Base-by-base conservation (phyloP, 2,329 filamentous ascomycete species). In the Epichloe glyceriae region DNA sequence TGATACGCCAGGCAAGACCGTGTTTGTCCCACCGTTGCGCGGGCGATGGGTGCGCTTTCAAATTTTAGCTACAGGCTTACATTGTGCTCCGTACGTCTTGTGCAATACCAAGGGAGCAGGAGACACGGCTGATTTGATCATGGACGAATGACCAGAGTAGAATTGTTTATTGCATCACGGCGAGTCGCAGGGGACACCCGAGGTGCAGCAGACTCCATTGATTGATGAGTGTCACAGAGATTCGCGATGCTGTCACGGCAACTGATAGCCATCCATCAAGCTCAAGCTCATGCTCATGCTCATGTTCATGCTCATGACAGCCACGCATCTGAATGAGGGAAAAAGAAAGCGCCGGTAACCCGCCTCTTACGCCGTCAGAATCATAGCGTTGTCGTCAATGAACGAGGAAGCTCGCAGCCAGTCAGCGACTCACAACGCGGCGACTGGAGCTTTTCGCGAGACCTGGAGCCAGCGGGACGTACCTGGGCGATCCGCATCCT, bases 381-480 rank as follows among this genome's bases (percentile, higher is more conserved):
- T 30, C n/a, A 38, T 51, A 40, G 39, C 51, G 47, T 44, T 40
- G 47, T 50, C 51, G 26, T 49, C 30, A 45, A 49, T 33, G 52
- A 14, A 44, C 38, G 19, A 30, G 47, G 47, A 37, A 49, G 46
- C 45, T 26, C 46, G 19, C 42, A 40, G 39, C 44, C 26, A 30
- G 12, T 14, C 50, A 48, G 51, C 56, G 55, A 57, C 51, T 57
- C 55, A 54, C 45, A 54, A 58, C 56, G 56, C 56, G 56, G 50
- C 54, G 52, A 54, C 49, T 53, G 52, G 53, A 30, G 41, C 39
- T 42, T 34, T 41, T 55, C 51, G 52, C 53, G 54, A 50, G 39
- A 37, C 46, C 33, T 46, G 22, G 26, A 17, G 17, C 34, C 12
- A 43, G 22, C 48, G 54, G 53, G 57, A 58, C 56, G 57, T 58